Percentiles rank a stretch among this genome's conserved stretches.
These are phyloP conservation scores for Globisporangium canariense DNA, from an alignment of 352 stramenopile genomes.

Conservation along the genomic window DNA sequence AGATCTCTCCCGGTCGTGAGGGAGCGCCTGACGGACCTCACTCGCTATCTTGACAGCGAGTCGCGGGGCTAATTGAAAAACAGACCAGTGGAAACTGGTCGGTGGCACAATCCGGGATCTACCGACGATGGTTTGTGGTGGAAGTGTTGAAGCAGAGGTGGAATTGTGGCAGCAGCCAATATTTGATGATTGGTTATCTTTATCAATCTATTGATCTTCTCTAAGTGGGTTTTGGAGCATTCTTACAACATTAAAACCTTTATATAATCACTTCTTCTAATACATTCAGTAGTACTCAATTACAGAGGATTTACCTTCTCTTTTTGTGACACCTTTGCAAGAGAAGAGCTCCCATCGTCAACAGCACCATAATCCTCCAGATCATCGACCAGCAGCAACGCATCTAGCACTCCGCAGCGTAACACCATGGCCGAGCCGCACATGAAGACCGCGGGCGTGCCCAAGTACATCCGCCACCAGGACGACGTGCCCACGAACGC, in stretches of 20 bases:
- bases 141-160: constrained; percentile 1
- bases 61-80: no score
- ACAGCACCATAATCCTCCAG: neutral
- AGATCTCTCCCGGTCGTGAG: no score
- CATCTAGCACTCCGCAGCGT: neutral
- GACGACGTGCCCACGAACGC: constrained; percentile 68
- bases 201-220: neutral
- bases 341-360: neutral
- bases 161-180: constrained; percentile 3
- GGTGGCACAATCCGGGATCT: neutral
- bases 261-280: neutral
- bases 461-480: constrained; percentile 70
- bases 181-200: neutral
- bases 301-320: neutral
- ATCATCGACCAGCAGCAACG: constrained; percentile 1
- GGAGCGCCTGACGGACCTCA: neutral
- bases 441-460: constrained; percentile 82
- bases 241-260: neutral
- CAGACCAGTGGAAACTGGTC: neutral
- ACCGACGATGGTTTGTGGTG: neutral
- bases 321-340: no score
- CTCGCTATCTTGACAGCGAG: no score
- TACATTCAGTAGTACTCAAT: no score
- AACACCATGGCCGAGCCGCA: constrained; percentile 68
- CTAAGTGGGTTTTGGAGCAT: no score